phyloP scores from a whole-genome alignment of 2,329 filamentous ascomycete species.

The Pyrenochaeta sp. region DNA sequence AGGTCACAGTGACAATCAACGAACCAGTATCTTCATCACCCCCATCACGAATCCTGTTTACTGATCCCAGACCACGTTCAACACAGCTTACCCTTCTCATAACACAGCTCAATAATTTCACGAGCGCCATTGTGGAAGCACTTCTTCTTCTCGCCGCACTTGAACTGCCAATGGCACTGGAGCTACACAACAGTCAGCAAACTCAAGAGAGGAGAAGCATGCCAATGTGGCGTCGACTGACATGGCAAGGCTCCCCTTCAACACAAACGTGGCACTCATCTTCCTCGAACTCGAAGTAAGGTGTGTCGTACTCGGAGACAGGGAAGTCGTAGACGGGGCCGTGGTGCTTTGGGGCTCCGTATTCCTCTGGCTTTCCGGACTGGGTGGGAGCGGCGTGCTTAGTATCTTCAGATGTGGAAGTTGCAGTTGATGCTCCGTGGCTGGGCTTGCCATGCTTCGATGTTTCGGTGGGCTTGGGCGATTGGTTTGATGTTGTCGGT shows the following conservation, averaged over 20 bases:
- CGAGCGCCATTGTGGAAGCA: conserved; percentile 8
- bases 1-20: too few relatives aligned
- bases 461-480: too few relatives aligned
- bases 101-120: conserved; percentile 12
- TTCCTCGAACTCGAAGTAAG: conserved; percentile 2
- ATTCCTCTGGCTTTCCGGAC: background rate
- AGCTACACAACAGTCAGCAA: conserved; percentile 9
- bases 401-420: too few relatives aligned
- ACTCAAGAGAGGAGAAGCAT: background rate
- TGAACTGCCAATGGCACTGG: conserved; percentile 13
- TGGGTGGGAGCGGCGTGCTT: background rate
- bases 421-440: too few relatives aligned
- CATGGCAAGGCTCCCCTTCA: conserved; percentile 3
- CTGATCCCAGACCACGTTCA: background rate
- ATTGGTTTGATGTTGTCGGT: too few relatives aligned
- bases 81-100: conserved; percentile 10
- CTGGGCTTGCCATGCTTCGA: too few relatives aligned
- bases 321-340: background rate
- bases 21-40: too few relatives aligned
- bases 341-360: background rate
- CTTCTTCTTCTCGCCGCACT: conserved; percentile 17
- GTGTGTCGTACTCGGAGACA: conserved; percentile 1
- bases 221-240: conserved; percentile 3
- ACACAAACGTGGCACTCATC: conserved; percentile 7
- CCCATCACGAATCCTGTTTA: too few relatives aligned